These are phyloP conservation scores for Glycine latifolia DNA, from an alignment of 306 rosid genomes.

Conservation along the genomic window DNA sequence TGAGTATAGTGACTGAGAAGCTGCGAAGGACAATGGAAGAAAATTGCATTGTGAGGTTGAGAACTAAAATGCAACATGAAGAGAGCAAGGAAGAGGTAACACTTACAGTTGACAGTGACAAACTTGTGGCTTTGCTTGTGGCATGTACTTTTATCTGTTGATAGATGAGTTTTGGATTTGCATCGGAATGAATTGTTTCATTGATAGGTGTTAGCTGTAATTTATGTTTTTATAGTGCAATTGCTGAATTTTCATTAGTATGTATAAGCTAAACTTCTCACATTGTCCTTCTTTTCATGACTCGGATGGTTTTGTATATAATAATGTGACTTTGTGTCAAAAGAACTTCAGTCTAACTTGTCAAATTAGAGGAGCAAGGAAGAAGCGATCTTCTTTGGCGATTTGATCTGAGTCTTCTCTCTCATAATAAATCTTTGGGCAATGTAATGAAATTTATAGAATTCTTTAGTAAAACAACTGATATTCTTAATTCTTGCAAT, in stretches of 20 bases:
- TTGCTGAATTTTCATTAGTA: neutral
- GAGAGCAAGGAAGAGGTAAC: constrained; percentile 79
- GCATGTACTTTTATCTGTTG: neutral
- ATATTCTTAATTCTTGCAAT: neutral
- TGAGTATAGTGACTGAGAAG: constrained; percentile 52
- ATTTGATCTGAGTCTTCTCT: neutral
- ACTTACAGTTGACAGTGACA: neutral
- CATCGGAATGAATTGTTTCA: neutral
- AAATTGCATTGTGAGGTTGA: constrained; percentile 59
- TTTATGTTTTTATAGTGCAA: neutral
- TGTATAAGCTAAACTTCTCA: neutral
- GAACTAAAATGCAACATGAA: constrained; percentile 60
- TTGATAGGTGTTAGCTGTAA: neutral
- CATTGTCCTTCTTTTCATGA: constrained; percentile 9
- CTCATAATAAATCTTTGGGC: neutral
- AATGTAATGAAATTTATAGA: neutral
- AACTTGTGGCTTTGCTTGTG: neutral
- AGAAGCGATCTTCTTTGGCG: neutral
- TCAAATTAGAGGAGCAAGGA: neutral
- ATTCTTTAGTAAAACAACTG: neutral
- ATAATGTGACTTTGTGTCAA: neutral
- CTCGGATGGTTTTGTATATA: constrained; percentile 2
- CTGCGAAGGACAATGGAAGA: constrained; percentile 60
- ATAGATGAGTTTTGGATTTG: neutral
- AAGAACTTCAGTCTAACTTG: too few relatives aligned